These are phyloP conservation scores for Aspergillus sp. DNA, from an alignment of 2,329 filamentous ascomycete genomes.

Conservation along the genomic window DNA sequence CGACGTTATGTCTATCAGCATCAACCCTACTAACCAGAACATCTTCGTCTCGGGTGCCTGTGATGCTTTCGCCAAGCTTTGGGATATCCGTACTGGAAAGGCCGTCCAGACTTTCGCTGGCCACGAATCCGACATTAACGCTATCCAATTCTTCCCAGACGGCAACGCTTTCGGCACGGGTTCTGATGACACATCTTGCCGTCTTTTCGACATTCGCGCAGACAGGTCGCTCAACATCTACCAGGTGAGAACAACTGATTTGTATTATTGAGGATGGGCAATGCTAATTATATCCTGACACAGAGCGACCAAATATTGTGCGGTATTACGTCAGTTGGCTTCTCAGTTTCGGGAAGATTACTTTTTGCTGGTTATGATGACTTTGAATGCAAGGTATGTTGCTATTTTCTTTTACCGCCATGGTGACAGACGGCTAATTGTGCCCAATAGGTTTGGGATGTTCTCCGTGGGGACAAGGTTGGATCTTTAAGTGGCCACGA, in stretches of 20 bases:
- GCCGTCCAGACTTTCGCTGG: constrained; percentile 98
- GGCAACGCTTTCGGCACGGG: constrained; percentile 98
- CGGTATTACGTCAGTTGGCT: constrained; percentile 96
- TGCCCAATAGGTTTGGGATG: constrained; percentile 81
- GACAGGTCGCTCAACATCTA: constrained; percentile 75
- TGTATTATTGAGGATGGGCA: too few species aligned
- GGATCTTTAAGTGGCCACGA: constrained; percentile 96
- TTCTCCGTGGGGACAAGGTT: constrained; percentile 93
- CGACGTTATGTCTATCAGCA: constrained; percentile 99
- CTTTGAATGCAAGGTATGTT: constrained; percentile 95
- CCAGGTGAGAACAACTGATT: constrained; percentile 52
- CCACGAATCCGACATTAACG: constrained; percentile 98
- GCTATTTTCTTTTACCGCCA: background rate
- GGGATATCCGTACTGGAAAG: constrained; percentile 98
- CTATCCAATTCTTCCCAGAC: constrained; percentile 98
- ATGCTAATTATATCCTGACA: constrained; percentile 12
- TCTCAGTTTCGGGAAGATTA: constrained; percentile 91
- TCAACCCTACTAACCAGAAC: constrained; percentile 98
- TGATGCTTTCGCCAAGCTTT: constrained; percentile 96
- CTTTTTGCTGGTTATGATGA: constrained; percentile 98
- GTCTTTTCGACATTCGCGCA: constrained; percentile 95
- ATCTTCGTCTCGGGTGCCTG: constrained; percentile 99
- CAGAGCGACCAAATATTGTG: constrained; percentile 97
- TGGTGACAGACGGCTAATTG: constrained; percentile 8
- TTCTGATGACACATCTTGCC: constrained; percentile 95